Evolutionary conservation across 1,284 basidiomycete genomes (phyloP).

Genomic region (Trichosporon sp.): DNA sequence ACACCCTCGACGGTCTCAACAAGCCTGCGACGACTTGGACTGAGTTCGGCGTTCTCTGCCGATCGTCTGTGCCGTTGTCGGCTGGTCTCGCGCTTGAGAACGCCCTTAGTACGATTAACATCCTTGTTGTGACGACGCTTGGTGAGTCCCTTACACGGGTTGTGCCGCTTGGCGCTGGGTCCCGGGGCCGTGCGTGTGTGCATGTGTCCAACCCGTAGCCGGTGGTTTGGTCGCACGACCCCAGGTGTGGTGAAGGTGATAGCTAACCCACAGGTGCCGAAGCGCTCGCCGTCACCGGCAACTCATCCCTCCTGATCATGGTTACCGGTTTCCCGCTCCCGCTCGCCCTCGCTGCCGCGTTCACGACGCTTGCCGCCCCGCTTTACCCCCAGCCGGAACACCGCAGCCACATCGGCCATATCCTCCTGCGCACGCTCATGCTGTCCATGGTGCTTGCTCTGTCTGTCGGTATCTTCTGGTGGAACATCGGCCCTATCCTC

Average conservation of each 20-base stretch:
- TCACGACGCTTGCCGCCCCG: slow-evolving; percentile 49
- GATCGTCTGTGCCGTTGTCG: slow-evolving; percentile 24
- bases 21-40: slow-evolving; percentile 27
- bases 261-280: slow-evolving; percentile 13
- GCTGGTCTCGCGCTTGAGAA: slow-evolving; percentile 37
- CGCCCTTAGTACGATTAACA: slow-evolving; percentile 35
- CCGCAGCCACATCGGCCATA: slow-evolving; percentile 44
- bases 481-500: slow-evolving; percentile 39
- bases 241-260: background rate
- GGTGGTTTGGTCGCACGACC: background rate
- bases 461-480: slow-evolving; percentile 42
- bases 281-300: slow-evolving; percentile 42
- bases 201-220: background rate
- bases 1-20: slow-evolving; percentile 33
- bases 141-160: slow-evolving; percentile 24
- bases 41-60: slow-evolving; percentile 32
- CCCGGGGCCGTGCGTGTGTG: background rate
- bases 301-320: slow-evolving; percentile 41
- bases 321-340: slow-evolving; percentile 40
- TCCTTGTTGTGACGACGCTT: slow-evolving; percentile 39
- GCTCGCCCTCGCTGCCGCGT: slow-evolving; percentile 46
- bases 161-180: too few relatives aligned
- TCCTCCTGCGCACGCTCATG: slow-evolving; percentile 44
- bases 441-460: slow-evolving; percentile 36
- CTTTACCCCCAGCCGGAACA: slow-evolving; percentile 36